phyloP scores from a whole-genome alignment of 768 basidiomycete species.

The Gymnopilus dilepis region DNA sequence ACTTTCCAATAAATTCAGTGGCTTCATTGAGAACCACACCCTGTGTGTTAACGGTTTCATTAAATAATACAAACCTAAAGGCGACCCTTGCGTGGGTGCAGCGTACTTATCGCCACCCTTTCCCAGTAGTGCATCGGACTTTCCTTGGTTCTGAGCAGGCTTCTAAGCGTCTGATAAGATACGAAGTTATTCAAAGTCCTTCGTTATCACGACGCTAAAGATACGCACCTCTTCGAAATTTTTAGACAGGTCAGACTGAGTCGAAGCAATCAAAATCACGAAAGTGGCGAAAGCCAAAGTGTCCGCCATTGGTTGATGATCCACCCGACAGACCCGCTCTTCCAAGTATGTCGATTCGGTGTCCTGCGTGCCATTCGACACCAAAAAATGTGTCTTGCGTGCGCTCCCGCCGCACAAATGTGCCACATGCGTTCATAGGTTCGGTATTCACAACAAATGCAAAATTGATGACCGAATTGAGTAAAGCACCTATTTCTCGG shows the following conservation, averaged over 20 bases:
- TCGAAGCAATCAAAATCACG: not conserved
- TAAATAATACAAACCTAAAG: not conserved
- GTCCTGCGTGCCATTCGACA: not conserved
- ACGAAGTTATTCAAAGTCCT: not conserved
- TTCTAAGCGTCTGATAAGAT: slow-evolving; percentile 2
- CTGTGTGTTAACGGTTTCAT: no score
- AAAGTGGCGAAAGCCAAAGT: not conserved
- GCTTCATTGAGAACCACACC: no score
- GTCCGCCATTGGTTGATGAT: slow-evolving; percentile 17
- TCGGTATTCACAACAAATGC: not conserved
- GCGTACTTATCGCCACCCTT: not conserved
- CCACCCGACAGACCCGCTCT: slow-evolving; percentile 16
- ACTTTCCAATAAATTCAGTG: no score
- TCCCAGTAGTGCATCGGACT: not conserved
- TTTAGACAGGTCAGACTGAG: not conserved
- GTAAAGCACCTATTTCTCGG: not conserved
- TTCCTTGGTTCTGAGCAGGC: no score
- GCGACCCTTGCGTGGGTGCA: not conserved
- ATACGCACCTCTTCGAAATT: slow-evolving; percentile 1
- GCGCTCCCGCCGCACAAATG: slow-evolving; percentile 6
- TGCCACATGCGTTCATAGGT: slow-evolving; percentile 11
- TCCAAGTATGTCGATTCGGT: not conserved
- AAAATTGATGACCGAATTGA: not conserved
- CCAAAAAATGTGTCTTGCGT: not conserved
- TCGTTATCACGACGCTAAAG: not conserved